Evolutionary conservation across 2,329 filamentous ascomycete genomes (phyloP).

Genomic region (Colletotrichum sp.): DNA sequence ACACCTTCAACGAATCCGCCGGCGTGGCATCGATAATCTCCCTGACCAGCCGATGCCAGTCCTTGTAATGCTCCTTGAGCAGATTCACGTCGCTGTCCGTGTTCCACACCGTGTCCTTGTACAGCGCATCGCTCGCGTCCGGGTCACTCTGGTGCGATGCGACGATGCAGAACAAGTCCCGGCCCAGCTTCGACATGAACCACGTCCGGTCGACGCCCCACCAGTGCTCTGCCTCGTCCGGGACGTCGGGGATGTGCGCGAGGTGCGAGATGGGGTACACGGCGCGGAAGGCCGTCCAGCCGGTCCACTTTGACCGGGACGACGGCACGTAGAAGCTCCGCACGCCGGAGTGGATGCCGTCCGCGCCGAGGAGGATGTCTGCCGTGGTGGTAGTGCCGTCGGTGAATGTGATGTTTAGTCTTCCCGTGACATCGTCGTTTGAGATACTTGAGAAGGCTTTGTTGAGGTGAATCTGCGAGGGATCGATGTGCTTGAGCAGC

Average conservation of each 20-base stretch:
- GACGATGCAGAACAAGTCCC: constrained; percentile 46
- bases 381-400: constrained; percentile 48
- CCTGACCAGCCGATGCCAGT: constrained; percentile 47
- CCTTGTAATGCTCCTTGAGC: constrained; percentile 40
- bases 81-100: constrained; percentile 38
- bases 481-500: constrained; percentile 48
- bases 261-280: constrained; percentile 47
- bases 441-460: constrained; percentile 45
- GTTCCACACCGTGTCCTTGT: constrained; percentile 41
- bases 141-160: constrained; percentile 43
- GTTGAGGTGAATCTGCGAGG: constrained; percentile 43
- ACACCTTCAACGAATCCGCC: constrained; percentile 36
- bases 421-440: constrained; percentile 28
- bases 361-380: constrained; percentile 56
- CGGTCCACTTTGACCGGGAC: constrained; percentile 44
- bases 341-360: constrained; percentile 57
- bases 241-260: constrained; percentile 40
- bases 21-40: constrained; percentile 46
- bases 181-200: constrained; percentile 47
- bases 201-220: constrained; percentile 47
- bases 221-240: constrained; percentile 47
- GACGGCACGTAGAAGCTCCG: constrained; percentile 47
- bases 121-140: constrained; percentile 31
- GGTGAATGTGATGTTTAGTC: constrained; percentile 46
- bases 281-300: constrained; percentile 48